These are phyloP conservation scores for Bombardia bombarda DNA, from an alignment of 495 filamentous ascomycete genomes.

Conservation along the genomic window DNA sequence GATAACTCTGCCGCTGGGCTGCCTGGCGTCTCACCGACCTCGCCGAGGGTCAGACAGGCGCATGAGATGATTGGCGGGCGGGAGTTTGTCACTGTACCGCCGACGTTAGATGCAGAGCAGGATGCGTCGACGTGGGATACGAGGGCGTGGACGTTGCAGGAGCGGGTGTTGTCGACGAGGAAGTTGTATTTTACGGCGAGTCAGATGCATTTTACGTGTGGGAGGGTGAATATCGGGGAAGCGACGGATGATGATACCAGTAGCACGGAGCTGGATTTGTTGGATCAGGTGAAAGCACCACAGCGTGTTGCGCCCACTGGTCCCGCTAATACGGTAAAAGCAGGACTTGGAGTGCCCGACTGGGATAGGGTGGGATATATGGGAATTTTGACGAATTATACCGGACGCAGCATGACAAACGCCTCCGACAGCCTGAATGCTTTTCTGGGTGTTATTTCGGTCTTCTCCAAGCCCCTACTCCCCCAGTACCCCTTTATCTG, in stretches of 20 bases:
- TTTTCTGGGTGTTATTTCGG: conserved; percentile 3
- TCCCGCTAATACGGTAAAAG: too few species aligned
- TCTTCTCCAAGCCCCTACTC: conserved; percentile 2
- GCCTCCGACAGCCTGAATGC: conserved; percentile 14
- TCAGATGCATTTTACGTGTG: conserved; percentile 8
- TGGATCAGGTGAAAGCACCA: too few species aligned
- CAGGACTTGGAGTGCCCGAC: background rate
- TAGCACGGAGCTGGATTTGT: background rate
- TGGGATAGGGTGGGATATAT: background rate
- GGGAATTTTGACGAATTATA: conserved; percentile 6
- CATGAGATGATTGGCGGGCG: conserved; percentile 5
- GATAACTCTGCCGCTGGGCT: conserved; percentile 10
- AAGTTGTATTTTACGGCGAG: conserved; percentile 6
- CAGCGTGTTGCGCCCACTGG: too few species aligned
- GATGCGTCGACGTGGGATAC: conserved; percentile 2
- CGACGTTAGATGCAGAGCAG: background rate
- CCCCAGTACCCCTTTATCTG: conserved; percentile 7
- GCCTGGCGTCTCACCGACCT: conserved; percentile 1
- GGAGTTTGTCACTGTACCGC: conserved; percentile 10
- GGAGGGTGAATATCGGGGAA: background rate
- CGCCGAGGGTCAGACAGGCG: background rate
- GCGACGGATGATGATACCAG: background rate
- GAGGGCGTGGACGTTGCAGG: conserved; percentile 15
- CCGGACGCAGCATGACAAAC: conserved; percentile 10
- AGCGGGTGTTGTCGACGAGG: conserved; percentile 7